Conservation (phyloP, 257 asterid species). For the Nicotiana noctiflora region DNA sequence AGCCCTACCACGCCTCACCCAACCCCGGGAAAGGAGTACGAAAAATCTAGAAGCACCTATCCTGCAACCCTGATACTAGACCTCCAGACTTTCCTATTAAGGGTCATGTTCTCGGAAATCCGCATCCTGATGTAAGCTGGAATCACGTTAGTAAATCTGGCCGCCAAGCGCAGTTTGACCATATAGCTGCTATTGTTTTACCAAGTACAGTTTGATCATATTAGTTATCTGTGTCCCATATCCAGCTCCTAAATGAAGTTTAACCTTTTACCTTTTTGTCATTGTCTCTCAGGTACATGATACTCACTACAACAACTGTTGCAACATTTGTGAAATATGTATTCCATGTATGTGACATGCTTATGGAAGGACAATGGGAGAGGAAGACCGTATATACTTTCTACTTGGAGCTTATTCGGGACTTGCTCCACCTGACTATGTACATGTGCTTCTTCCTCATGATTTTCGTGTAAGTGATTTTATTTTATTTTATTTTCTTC, state of each 20-base stretch:
- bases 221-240: neutral
- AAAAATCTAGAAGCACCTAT: too few relatives aligned
- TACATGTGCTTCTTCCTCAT: slow-evolving; percentile 94
- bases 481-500: neutral
- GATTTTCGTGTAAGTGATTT: slow-evolving; percentile 70
- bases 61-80: too few relatives aligned
- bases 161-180: too few relatives aligned
- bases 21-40: too few relatives aligned
- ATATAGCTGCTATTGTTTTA: neutral
- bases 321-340: slow-evolving; percentile 74
- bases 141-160: too few relatives aligned
- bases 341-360: slow-evolving; percentile 81
- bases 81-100: too few relatives aligned
- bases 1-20: too few relatives aligned
- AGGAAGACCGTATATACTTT: slow-evolving; percentile 89
- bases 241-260: neutral
- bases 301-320: slow-evolving; percentile 82
- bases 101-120: too few relatives aligned
- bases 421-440: slow-evolving; percentile 88
- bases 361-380: slow-evolving; percentile 99
- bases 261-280: neutral
- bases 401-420: slow-evolving; percentile 81
- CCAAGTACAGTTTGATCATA: neutral
- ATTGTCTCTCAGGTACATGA: slow-evolving; percentile 63
- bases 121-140: neutral